These are phyloP conservation scores for Rhazya stricta DNA, from an alignment of 257 asterid species.

Conservation along the genomic window DNA sequence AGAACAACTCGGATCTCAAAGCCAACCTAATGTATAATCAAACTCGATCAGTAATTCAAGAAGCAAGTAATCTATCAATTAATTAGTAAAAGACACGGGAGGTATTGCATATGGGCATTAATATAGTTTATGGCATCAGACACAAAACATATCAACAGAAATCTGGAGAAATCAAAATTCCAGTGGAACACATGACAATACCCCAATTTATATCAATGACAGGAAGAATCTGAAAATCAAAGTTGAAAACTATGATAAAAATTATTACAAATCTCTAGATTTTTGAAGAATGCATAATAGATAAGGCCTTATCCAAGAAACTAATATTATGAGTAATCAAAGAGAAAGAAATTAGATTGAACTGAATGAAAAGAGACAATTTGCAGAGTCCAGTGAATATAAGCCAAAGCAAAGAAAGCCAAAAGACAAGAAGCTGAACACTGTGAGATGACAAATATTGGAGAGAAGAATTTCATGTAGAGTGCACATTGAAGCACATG, in stretches of 20 bases:
- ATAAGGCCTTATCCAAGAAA: neutral
- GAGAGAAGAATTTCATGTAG: neutral
- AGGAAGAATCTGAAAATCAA: neutral
- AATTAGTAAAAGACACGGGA: neutral
- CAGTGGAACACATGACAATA: neutral
- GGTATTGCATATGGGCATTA: neutral
- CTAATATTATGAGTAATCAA: neutral
- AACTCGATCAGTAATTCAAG: slow-evolving; percentile 6
- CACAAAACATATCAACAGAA: neutral
- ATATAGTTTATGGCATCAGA: neutral
- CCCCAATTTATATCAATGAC: neutral
- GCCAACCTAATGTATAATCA: slow-evolving; percentile 51
- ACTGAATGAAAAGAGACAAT: neutral
- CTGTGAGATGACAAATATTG: neutral
- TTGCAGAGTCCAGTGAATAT: neutral
- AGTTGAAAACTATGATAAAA: neutral
- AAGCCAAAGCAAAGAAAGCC: neutral
- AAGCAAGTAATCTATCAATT: neutral
- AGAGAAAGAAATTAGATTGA: slow-evolving; percentile 3
- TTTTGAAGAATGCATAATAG: neutral
- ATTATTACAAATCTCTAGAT: neutral
- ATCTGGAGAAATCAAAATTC: neutral
- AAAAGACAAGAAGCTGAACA: neutral
- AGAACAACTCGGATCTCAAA: slow-evolving; percentile 49
- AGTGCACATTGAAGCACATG: neutral